Percentiles rank a stretch among this genome's conserved stretches.
Conservation (phyloP, 2,329 filamentous ascomycete species). For the Penicillium sclerotigenum region DNA sequence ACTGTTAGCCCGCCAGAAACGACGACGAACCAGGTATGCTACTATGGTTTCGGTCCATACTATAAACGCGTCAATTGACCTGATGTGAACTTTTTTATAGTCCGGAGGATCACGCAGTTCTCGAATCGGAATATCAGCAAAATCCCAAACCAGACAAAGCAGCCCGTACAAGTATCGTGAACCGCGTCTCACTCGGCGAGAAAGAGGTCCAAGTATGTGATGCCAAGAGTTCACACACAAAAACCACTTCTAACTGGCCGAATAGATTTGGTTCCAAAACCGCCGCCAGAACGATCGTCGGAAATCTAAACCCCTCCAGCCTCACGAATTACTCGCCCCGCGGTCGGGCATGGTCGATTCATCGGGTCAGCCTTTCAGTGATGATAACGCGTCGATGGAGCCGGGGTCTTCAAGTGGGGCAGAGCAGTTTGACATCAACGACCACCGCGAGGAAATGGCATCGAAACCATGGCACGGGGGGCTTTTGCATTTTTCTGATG, state of each 20-base stretch:
- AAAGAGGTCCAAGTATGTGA: constrained; percentile 88
- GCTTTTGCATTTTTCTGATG: constrained; percentile 25
- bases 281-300: constrained; percentile 87
- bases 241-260: constrained; percentile 19
- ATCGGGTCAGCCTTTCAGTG: constrained; percentile 26
- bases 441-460: constrained; percentile 17
- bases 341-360: constrained; percentile 29
- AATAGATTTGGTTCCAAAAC: constrained; percentile 96
- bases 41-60: neutral
- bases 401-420: constrained; percentile 29
- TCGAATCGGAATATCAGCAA: constrained; percentile 78
- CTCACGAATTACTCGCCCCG: constrained; percentile 64
- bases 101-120: constrained; percentile 80
- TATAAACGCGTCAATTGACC: constrained; percentile 20
- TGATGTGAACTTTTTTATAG: constrained; percentile 46
- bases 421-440: constrained; percentile 27
- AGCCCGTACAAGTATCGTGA: constrained; percentile 78
- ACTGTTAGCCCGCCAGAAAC: constrained; percentile 58
- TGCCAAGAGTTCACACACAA: constrained; percentile 25
- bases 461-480: constrained; percentile 25
- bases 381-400: constrained; percentile 31
- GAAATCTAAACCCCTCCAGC: constrained; percentile 77
- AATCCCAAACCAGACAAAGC: constrained; percentile 92
- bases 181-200: constrained; percentile 82
- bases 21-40: constrained; percentile 59